phyloP scores from a whole-genome alignment of 371 early-diverging fungal genomes.

The Circinella minor region DNA sequence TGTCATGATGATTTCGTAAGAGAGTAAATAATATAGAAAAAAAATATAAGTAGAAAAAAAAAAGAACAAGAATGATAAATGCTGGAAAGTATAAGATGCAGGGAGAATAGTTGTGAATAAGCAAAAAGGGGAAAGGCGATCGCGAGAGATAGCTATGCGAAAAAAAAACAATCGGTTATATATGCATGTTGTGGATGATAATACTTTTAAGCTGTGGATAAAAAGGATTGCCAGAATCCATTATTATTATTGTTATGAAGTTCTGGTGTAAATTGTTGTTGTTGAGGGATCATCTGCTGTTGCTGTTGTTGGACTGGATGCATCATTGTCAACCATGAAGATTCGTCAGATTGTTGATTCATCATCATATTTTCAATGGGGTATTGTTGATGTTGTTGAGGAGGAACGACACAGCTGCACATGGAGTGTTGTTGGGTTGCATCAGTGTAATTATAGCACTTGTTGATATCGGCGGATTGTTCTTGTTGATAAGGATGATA shows the following conservation, averaged over 20 bases:
- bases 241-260: not conserved
- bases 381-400: not conserved
- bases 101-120: no score
- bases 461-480: not conserved
- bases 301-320: not conserved
- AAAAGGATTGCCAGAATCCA: constrained; percentile 22
- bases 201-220: constrained; percentile 11
- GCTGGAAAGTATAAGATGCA: no score
- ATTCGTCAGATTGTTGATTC: not conserved
- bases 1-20: no score
- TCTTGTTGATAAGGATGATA: not conserved
- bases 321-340: not conserved
- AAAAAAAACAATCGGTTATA: not conserved
- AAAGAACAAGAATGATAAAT: no score
- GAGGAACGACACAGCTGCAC: not conserved
- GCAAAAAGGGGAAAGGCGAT: not conserved
- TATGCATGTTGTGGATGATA: constrained; percentile 11
- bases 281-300: constrained; percentile 1
- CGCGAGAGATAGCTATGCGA: not conserved
- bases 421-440: not conserved
- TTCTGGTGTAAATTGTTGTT: not conserved
- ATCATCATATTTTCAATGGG: not conserved
- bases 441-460: not conserved
- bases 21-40: no score
- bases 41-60: no score